Conservation (phyloP, 768 basidiomycete species). For the Lactarius deliciosus region DNA sequence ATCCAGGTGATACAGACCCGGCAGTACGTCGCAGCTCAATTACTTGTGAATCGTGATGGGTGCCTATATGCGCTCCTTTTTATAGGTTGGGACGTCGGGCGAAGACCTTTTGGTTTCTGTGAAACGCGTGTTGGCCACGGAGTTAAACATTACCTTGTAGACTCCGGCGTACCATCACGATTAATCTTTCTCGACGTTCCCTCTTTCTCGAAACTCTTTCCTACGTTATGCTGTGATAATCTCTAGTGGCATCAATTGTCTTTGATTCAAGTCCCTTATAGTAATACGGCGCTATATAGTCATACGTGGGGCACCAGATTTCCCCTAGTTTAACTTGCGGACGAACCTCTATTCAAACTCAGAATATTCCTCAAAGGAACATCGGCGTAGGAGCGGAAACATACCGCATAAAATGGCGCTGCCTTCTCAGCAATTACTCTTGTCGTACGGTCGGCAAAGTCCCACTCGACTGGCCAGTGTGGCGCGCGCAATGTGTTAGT, state of each 20-base stretch:
- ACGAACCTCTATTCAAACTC: constrained; percentile 14
- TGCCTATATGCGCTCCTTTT: not conserved
- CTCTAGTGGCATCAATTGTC: not conserved
- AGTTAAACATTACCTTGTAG: not conserved
- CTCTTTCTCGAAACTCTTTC: not conserved
- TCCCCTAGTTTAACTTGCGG: constrained; percentile 4
- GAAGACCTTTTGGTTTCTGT: constrained; percentile 6
- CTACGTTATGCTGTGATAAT: not conserved
- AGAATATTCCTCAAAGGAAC: not conserved
- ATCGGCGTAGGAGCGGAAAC: not conserved
- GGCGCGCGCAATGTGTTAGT: not conserved
- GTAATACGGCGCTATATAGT: not conserved
- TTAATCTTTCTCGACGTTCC: not conserved
- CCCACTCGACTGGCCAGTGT: constrained; percentile 14
- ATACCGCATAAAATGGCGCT: constrained; percentile 19
- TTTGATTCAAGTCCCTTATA: not conserved
- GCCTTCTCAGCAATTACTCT: constrained; percentile 18
- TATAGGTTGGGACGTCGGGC: not conserved
- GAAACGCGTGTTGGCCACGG: not conserved
- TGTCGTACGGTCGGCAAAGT: constrained; percentile 23
- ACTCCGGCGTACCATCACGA: not conserved
- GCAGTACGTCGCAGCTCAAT: not conserved
- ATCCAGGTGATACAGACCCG: not conserved
- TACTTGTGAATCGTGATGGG: not conserved
- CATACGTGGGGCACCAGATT: not conserved